These are phyloP conservation scores for Xerocomus potaroensis DNA, from an alignment of 768 basidiomycete species.

Conservation along the genomic window DNA sequence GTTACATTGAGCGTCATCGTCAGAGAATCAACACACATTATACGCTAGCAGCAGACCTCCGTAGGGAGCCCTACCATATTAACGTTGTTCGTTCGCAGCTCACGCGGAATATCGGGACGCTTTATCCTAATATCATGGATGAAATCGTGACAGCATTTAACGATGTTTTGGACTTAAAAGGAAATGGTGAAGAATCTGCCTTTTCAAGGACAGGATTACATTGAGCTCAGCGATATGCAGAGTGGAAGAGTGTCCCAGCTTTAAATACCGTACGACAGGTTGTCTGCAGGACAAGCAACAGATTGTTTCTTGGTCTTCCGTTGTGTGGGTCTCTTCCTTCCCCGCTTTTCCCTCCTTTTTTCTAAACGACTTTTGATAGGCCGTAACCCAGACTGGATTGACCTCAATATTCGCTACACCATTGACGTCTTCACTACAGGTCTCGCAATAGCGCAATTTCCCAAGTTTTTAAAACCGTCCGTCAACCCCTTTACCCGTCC, in stretches of 20 bases:
- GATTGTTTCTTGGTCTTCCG: conserved; percentile 47
- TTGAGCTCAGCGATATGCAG: conserved; percentile 20
- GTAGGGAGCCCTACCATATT: conserved; percentile 28
- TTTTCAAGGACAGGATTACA: too few relatives aligned
- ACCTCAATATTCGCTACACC: conserved; percentile 28
- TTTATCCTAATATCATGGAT: conserved; percentile 39
- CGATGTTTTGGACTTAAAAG: conserved; percentile 29
- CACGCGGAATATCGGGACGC: conserved; percentile 35
- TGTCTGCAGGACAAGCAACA: conserved; percentile 39
- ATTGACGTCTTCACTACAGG: conserved; percentile 22
- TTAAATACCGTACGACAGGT: conserved; percentile 29
- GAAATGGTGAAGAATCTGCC: conserved; percentile 8
- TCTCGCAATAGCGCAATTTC: conserved; percentile 25
- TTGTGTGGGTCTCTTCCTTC: conserved; percentile 33
- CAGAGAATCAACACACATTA: conserved; percentile 36
- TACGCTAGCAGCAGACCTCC: conserved; percentile 33
- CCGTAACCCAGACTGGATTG: conserved; percentile 34
- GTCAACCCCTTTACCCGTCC: background rate
- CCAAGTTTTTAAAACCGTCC: conserved; percentile 31
- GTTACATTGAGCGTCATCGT: background rate
- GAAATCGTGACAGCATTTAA: conserved; percentile 42
- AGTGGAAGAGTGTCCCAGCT: conserved; percentile 35
- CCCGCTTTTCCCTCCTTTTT: background rate
- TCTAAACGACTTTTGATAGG: conserved; percentile 24
- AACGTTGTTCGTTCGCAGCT: conserved; percentile 26